phyloP scores from a whole-genome alignment of 306 rosid species.

The Medicago ruthenica region DNA sequence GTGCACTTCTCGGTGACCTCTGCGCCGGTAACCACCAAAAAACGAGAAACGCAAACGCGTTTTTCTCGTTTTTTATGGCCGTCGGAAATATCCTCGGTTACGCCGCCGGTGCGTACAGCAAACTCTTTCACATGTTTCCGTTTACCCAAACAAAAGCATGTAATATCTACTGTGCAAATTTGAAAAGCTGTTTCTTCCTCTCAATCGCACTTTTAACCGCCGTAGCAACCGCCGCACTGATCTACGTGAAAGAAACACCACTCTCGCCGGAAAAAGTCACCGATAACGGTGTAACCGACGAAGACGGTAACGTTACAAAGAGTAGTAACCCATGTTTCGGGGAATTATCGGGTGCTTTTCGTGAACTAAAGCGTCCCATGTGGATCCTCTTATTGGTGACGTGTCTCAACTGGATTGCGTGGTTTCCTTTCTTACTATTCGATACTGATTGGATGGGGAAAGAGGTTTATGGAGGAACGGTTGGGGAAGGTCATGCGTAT shows the following conservation, averaged over 20 bases:
- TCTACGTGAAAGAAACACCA: slow-evolving; percentile 54
- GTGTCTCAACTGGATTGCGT: slow-evolving; percentile 83
- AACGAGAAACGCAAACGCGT: slow-evolving; percentile 58
- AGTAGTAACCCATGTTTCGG: slow-evolving; percentile 54
- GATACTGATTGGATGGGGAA: slow-evolving; percentile 98
- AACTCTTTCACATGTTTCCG: slow-evolving; percentile 58
- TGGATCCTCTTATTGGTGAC: slow-evolving; percentile 79
- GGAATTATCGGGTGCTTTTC: slow-evolving; percentile 62
- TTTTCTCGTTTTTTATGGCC: slow-evolving; percentile 84
- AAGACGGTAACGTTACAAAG: neutral
- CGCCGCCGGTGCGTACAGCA: slow-evolving; percentile 69
- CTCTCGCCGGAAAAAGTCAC: neutral
- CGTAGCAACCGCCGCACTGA: slow-evolving; percentile 48
- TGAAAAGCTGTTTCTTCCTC: slow-evolving; percentile 80
- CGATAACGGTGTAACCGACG: neutral
- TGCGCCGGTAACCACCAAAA: slow-evolving; percentile 52
- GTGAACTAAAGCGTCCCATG: slow-evolving; percentile 69
- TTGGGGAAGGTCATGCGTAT: slow-evolving; percentile 52
- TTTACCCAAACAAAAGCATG: slow-evolving; percentile 74
- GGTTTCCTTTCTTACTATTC: slow-evolving; percentile 86
- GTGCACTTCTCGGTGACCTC: slow-evolving; percentile 77
- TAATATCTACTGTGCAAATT: slow-evolving; percentile 76
- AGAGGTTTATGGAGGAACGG: slow-evolving; percentile 87
- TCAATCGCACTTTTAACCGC: slow-evolving; percentile 53
- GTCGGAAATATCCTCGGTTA: slow-evolving; percentile 79